Conservation (phyloP, 345 rosid genomes). For the Eucalyptus microcorys region DNA sequence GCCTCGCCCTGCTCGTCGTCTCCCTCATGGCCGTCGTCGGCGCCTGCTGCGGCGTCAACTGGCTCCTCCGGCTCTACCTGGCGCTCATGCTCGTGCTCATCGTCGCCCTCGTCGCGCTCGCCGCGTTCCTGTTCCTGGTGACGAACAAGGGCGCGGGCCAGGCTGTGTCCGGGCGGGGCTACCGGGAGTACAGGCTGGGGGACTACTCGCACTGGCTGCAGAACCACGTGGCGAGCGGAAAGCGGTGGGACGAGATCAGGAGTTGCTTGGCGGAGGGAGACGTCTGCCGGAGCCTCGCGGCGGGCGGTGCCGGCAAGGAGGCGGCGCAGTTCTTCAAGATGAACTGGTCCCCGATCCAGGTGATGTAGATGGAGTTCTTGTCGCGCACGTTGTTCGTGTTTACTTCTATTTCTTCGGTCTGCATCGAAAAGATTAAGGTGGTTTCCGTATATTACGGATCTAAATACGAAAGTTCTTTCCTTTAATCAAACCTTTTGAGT, state of each 20-base stretch:
- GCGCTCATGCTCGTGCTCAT: slow-evolving; percentile 2
- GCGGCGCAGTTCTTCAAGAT: neutral
- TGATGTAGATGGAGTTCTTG: neutral
- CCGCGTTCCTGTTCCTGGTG: slow-evolving; percentile 6
- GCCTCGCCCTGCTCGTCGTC: neutral
- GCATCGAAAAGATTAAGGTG: neutral
- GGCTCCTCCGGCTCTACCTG: slow-evolving; percentile 3
- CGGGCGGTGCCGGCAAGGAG: neutral
- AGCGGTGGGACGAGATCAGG: slow-evolving; percentile 14
- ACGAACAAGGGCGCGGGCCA: slow-evolving; percentile 9
- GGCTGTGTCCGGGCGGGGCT: slow-evolving; percentile 5
- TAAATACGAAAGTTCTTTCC: neutral
- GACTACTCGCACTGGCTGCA: slow-evolving; percentile 20
- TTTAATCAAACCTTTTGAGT: neutral
- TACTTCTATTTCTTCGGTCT: neutral
- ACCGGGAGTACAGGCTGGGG: slow-evolving; percentile 1
- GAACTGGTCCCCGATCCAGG: slow-evolving; percentile 6
- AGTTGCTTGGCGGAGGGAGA: slow-evolving; percentile 14
- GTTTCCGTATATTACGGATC: neutral
- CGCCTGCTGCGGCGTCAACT: neutral
- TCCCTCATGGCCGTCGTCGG: slow-evolving; percentile 18
- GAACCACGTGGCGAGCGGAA: slow-evolving; percentile 2
- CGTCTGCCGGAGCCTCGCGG: neutral
- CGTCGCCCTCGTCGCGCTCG: neutral
- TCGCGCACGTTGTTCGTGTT: neutral